Evolutionary conservation across 2,329 filamentous ascomycete species (phyloP).

Genomic region (Epicoccum sorghinum): DNA sequence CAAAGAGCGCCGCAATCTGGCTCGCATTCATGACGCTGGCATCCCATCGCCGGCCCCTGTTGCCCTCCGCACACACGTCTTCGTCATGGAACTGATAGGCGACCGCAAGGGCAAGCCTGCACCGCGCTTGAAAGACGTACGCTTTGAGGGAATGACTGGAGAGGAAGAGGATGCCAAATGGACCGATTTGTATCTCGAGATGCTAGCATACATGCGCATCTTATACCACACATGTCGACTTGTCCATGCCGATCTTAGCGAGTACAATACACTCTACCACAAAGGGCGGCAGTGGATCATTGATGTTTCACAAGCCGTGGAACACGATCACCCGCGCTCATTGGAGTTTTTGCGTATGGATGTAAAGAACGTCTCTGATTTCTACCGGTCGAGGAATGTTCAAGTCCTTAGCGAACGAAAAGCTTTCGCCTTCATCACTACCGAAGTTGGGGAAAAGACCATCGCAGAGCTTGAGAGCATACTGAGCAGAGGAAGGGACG

Average conservation of each 20-base stretch:
- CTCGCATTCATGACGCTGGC: conserved; percentile 79
- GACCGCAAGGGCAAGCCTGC: conserved; percentile 86
- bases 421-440: conserved; percentile 84
- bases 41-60: conserved; percentile 92
- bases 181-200: conserved; percentile 78
- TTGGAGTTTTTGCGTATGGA: conserved; percentile 97
- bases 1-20: conserved; percentile 95
- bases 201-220: conserved; percentile 85
- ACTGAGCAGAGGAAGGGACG: conserved; percentile 65
- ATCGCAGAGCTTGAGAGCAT: conserved; percentile 67
- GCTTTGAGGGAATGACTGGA: conserved; percentile 69
- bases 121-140: conserved; percentile 86
- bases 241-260: conserved; percentile 94
- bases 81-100: conserved; percentile 93
- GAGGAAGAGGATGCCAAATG: conserved; percentile 68
- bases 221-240: conserved; percentile 92
- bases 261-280: conserved; percentile 97
- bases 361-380: conserved; percentile 94
- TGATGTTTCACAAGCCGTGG: conserved; percentile 96
- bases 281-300: conserved; percentile 86
- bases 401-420: conserved; percentile 77
- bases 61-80: conserved; percentile 87
- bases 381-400: conserved; percentile 86
- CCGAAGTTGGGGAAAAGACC: conserved; percentile 58
- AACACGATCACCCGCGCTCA: conserved; percentile 91